phyloP scores from a whole-genome alignment of 208 protist species.

The Strigomonas culicis region DNA sequence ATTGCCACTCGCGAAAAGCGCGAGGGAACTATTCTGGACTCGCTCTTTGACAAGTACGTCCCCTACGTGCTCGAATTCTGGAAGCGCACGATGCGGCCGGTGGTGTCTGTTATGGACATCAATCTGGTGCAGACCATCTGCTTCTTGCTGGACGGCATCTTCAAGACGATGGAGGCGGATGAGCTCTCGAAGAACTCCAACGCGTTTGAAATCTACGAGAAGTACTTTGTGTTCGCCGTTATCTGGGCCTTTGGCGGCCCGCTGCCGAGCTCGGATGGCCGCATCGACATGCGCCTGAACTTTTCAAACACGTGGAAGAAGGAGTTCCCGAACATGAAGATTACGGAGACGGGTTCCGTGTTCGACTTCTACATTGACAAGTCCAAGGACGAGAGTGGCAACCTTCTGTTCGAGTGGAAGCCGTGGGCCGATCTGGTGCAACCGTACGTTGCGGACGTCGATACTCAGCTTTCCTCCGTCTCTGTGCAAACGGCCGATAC shows the following conservation, averaged over 20 bases:
- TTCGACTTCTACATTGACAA: slow-evolving; percentile 97
- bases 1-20: slow-evolving; percentile 88
- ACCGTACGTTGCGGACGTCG: slow-evolving; percentile 87
- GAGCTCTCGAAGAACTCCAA: slow-evolving; percentile 84
- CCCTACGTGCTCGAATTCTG: slow-evolving; percentile 93
- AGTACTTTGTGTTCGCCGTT: slow-evolving; percentile 97
- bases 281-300: slow-evolving; percentile 88
- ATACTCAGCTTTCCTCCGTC: slow-evolving; percentile 87
- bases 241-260: slow-evolving; percentile 98
- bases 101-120: slow-evolving; percentile 93
- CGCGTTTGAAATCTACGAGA: slow-evolving; percentile 94
- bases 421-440: slow-evolving; percentile 93
- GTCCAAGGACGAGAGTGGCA: slow-evolving; percentile 78
- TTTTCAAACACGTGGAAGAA: slow-evolving; percentile 97
- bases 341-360: slow-evolving; percentile 86
- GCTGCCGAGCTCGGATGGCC: slow-evolving; percentile 93
- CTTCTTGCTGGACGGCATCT: slow-evolving; percentile 95
- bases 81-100: slow-evolving; percentile 83
- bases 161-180: slow-evolving; percentile 77
- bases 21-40: slow-evolving; percentile 92
- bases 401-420: slow-evolving; percentile 82
- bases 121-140: slow-evolving; percentile 96
- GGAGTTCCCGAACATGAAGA: slow-evolving; percentile 92
- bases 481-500: slow-evolving; percentile 95
- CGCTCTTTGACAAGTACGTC: slow-evolving; percentile 98